Evolutionary conservation across 441 rosid genomes (phyloP).

Genomic region (Pelargonium citronellum): DNA sequence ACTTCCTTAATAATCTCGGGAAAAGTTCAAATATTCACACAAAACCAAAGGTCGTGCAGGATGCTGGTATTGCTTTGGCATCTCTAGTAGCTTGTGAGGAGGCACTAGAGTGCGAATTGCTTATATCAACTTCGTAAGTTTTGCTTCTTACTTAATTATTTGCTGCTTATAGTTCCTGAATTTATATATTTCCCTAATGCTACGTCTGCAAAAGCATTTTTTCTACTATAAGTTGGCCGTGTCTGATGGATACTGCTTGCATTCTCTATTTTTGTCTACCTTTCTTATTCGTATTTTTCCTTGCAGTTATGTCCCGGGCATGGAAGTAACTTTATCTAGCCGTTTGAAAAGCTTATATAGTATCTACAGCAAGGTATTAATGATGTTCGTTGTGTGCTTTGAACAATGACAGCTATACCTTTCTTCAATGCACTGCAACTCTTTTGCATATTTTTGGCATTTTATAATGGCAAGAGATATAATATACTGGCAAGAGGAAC

Average conservation of each 20-base stretch:
- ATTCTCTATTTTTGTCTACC: not conserved
- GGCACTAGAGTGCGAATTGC: conserved; percentile 61
- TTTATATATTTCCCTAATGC: not conserved
- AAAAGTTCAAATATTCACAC: conserved; percentile 32
- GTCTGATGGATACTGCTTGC: conserved; percentile 13
- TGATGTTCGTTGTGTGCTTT: conserved; percentile 12
- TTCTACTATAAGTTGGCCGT: conserved; percentile 10
- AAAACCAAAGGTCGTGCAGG: conserved; percentile 53
- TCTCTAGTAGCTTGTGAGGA: conserved; percentile 64
- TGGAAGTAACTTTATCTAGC: conserved; percentile 70
- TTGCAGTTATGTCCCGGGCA: conserved; percentile 70
- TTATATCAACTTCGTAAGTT: conserved; percentile 64
- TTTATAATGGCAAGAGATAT: not conserved
- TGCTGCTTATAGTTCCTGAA: conserved; percentile 16
- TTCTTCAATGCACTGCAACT: conserved; percentile 6
- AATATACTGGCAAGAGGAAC: not conserved
- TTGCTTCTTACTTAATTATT: conserved; percentile 18
- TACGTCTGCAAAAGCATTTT: not conserved
- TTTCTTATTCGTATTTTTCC: not conserved
- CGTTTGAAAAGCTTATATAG: conserved; percentile 65
- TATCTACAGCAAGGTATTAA: conserved; percentile 59
- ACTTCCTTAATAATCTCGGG: conserved; percentile 42
- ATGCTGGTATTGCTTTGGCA: conserved; percentile 66
- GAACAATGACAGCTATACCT: not conserved
- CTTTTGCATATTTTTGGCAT: not conserved